phyloP scores from a whole-genome alignment of 2,329 filamentous ascomycete genomes.

The Penicillium palitans region DNA sequence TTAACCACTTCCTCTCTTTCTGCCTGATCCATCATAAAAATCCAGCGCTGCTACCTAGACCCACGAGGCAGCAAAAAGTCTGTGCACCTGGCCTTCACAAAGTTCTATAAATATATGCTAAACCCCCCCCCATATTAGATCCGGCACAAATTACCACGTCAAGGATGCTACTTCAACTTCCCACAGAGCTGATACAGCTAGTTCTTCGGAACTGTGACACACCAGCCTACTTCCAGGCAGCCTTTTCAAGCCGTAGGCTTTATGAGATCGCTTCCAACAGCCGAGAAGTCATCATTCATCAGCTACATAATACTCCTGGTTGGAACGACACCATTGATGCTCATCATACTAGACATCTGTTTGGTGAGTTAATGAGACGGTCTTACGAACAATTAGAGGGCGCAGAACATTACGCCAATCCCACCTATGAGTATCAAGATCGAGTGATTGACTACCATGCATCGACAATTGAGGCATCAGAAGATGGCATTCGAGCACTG shows the following conservation, averaged over 20 bases:
- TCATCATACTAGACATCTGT: constrained; percentile 30
- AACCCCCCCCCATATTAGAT: not conserved
- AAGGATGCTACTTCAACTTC: constrained; percentile 26
- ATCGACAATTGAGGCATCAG: constrained; percentile 31
- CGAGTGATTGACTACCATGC: constrained; percentile 36
- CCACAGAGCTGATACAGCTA: constrained; percentile 42
- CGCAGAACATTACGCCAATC: constrained; percentile 35
- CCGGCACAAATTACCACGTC: not conserved
- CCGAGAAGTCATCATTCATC: constrained; percentile 39
- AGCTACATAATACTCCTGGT: constrained; percentile 40
- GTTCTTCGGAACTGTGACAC: constrained; percentile 38
- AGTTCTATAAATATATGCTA: not conserved
- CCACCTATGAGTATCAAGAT: constrained; percentile 30
- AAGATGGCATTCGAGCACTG: constrained; percentile 21
- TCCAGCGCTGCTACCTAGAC: not conserved
- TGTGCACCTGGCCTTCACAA: not conserved
- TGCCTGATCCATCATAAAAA: not conserved
- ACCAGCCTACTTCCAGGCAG: constrained; percentile 40
- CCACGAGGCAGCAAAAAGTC: constrained; percentile 6
- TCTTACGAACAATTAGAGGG: constrained; percentile 39
- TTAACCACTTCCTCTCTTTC: not conserved
- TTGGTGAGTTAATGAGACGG: constrained; percentile 32
- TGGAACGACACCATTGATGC: constrained; percentile 20
- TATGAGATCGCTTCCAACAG: constrained; percentile 37
- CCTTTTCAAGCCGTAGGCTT: constrained; percentile 38